Base-by-base conservation (phyloP, 768 basidiomycete genomes). In the Rhodocollybia butyracea region DNA sequence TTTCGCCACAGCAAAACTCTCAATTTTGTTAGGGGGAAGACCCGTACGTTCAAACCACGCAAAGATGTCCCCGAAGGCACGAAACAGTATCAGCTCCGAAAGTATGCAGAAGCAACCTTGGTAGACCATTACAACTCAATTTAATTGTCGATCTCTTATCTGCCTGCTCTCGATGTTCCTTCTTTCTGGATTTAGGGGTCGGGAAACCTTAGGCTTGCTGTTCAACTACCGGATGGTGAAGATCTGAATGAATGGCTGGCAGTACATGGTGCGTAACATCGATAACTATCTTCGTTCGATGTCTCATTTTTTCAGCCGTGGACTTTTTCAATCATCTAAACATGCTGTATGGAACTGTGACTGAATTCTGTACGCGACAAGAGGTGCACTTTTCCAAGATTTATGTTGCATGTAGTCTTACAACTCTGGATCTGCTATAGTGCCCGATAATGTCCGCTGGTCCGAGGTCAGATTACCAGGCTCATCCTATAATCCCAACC, bases 261-360 rank as follows among this genome's bases (percentile, higher is more conserved):
- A 12, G 96, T 99, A 7, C 96, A 99, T 67, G 92, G 97, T 97
- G 60, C 56, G 84, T 47, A n/a, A 31, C 31, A 41, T 34, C 24
- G 22, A 22, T 3, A 27, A 26, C 1, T 34, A 22, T 54, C 56
- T 62, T 55, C 31, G 26, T 36, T 42, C 32, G 21, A 31, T 51
- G 51, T 22, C 15, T 19, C 13, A 50, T 22, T n/a, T 12, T 21
- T 34, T 10, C 36, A 54, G 97, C 94, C 29, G 96, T 98, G 57
- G 97, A 99, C 70, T 99, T 99, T 75, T 99, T 98, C 80, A 99
- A 98, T 67, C 97, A 99, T 67, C 73, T 99, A 60, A 99, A 99
- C 69, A 99, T 99, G 97, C 76, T 99, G 19, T 99, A 98, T 65
- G 97, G 96, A 11, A 97, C 94, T 10, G 86, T 99, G 22, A 97